Conservation (phyloP, 2,329 filamentous ascomycete species). For the Trichophyton verrucosum region DNA sequence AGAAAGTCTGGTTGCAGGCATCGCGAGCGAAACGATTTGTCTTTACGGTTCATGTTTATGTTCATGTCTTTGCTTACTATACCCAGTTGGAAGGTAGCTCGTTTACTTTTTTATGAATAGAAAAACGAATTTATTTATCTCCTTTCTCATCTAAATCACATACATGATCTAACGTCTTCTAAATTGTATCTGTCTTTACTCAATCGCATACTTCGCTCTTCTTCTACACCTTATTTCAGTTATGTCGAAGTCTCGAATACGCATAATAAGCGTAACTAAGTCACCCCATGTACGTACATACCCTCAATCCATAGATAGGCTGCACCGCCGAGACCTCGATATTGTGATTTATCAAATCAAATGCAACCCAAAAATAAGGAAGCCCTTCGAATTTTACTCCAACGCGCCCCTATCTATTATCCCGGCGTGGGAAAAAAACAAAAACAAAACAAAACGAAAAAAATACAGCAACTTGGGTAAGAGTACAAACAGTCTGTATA, state of each 20-base stretch:
- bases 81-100: not conserved
- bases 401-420: not conserved
- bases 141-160: not conserved
- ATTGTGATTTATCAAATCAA: not conserved
- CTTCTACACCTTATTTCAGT: not conserved
- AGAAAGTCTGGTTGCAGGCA: not conserved
- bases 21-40: not conserved
- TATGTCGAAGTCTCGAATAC: too few species aligned
- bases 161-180: not conserved
- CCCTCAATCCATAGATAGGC: too few species aligned
- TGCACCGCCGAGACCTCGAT: too few species aligned
- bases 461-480: not conserved
- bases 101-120: not conserved
- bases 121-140: not conserved
- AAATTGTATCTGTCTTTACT: too few species aligned
- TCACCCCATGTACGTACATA: too few species aligned
- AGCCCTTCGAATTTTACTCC: not conserved
- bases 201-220: not conserved
- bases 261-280: too few species aligned
- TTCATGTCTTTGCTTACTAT: conserved; percentile 1
- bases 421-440: not conserved
- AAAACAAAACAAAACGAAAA: too few species aligned
- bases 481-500: not conserved
- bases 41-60: not conserved
- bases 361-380: not conserved